phyloP scores from a whole-genome alignment of 352 stramenopile genomes.

The Phytophthora meadii region DNA sequence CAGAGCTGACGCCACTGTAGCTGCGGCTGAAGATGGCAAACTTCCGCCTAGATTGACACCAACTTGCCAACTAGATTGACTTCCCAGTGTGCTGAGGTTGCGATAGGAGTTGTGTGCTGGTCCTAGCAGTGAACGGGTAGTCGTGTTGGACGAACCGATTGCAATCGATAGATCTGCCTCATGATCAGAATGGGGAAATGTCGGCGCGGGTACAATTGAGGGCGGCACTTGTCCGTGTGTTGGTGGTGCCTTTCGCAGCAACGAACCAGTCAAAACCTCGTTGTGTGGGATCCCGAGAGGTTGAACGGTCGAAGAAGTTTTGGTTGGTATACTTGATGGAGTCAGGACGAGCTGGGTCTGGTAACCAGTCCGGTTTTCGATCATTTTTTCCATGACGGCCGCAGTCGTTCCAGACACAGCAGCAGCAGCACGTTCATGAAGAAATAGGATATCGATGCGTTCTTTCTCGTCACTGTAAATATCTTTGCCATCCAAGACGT shows the following conservation, averaged over 20 bases:
- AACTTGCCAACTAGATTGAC: conserved; percentile 33
- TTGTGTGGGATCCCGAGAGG: conserved; percentile 37
- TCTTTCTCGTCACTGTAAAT: conserved; percentile 82
- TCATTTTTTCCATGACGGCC: conserved; percentile 22
- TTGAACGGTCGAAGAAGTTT: conserved; percentile 23
- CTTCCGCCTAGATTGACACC: conserved; percentile 13
- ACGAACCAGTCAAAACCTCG: conserved; percentile 53
- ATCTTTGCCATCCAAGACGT: conserved; percentile 72
- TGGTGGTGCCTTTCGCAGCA: conserved; percentile 49
- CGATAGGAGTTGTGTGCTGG: conserved; percentile 25
- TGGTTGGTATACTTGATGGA: conserved; percentile 56
- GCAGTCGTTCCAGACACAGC: conserved; percentile 22
- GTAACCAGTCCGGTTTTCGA: conserved; percentile 27
- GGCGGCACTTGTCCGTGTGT: conserved; percentile 25
- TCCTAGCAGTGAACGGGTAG: conserved; percentile 47
- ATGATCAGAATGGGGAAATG: conserved; percentile 53
- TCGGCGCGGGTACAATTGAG: conserved; percentile 1
- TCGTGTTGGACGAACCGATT: conserved; percentile 57
- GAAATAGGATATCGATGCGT: conserved; percentile 70
- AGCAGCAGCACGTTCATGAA: conserved; percentile 63
- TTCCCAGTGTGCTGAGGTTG: conserved; percentile 17
- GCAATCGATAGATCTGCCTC: conserved; percentile 47
- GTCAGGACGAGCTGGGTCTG: conserved; percentile 42
- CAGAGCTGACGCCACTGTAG: conserved; percentile 61
- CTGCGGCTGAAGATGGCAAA: conserved; percentile 39